Evolutionary conservation across 768 basidiomycete genomes (phyloP).

Genomic region (Punctularia strigosozonata): DNA sequence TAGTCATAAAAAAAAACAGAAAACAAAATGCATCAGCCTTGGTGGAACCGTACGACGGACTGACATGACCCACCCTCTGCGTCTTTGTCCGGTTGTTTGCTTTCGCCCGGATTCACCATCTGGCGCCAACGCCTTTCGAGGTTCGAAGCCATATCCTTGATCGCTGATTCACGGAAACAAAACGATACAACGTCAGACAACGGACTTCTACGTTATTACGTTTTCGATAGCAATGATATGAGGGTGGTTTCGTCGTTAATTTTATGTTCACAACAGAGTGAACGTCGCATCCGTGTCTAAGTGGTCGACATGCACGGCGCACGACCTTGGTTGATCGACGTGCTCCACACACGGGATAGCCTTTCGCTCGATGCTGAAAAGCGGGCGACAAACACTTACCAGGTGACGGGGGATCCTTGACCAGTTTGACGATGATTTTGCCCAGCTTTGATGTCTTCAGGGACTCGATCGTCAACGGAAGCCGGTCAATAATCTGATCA

Average conservation of each 20-base stretch:
- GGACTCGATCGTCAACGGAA: slow-evolving; percentile 61
- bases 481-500: slow-evolving; percentile 66
- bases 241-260: no score
- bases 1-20: slow-evolving; percentile 9
- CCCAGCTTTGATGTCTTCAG: slow-evolving; percentile 67
- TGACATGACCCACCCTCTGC: slow-evolving; percentile 67
- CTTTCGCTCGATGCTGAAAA: no score
- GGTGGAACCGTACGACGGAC: slow-evolving; percentile 14
- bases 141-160: slow-evolving; percentile 90
- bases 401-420: slow-evolving; percentile 62
- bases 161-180: slow-evolving; percentile 48
- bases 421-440: slow-evolving; percentile 65
- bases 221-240: no score
- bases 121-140: slow-evolving; percentile 76
- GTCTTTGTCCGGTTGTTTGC: slow-evolving; percentile 19
- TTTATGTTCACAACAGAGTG: no score
- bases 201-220: slow-evolving; percentile 15
- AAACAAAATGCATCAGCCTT: no score
- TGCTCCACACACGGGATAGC: no score
- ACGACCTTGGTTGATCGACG: no score
- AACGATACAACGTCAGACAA: slow-evolving; percentile 58
- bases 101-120: slow-evolving; percentile 36
- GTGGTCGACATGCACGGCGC: no score
- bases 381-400: slow-evolving; percentile 47
- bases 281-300: no score